Conservation (phyloP, 2,329 filamentous ascomycete species). For the Cadophora sp. region DNA sequence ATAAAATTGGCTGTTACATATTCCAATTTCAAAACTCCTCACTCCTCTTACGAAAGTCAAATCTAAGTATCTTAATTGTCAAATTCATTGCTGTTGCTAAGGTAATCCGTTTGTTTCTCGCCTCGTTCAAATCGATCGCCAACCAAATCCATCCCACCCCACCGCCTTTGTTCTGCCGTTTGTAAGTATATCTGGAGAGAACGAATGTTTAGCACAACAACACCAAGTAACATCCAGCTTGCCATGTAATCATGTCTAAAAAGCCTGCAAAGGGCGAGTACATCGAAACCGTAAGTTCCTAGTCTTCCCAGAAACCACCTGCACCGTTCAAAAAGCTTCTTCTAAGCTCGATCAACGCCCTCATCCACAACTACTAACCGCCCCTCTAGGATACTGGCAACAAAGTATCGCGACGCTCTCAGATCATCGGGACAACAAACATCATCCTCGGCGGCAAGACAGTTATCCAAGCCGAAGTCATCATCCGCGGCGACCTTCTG, state of each 20-base stretch:
- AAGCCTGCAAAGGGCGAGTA: conserved; percentile 88
- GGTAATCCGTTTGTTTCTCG: too few species aligned
- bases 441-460: conserved; percentile 97
- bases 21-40: too few species aligned
- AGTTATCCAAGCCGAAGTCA: conserved; percentile 93
- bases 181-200: not conserved
- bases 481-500: conserved; percentile 89
- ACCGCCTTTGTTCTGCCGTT: conserved; percentile 8
- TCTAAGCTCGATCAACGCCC: not conserved
- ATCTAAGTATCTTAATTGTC: too few species aligned
- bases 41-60: too few species aligned
- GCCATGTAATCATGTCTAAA: conserved; percentile 66
- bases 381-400: conserved; percentile 85
- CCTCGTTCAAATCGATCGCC: too few species aligned
- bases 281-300: conserved; percentile 84
- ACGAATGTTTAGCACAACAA: not conserved
- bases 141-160: not conserved
- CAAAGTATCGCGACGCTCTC: conserved; percentile 92
- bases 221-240: not conserved
- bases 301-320: not conserved
- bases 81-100: too few species aligned
- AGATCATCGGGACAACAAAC: conserved; percentile 93
- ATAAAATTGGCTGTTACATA: too few species aligned
- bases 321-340: conserved; percentile 14
- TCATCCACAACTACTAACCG: conserved; percentile 15